Evolutionary conservation across 2,329 filamentous ascomycete species (phyloP).

Genomic region (Ceratocystis diversiconidia): DNA sequence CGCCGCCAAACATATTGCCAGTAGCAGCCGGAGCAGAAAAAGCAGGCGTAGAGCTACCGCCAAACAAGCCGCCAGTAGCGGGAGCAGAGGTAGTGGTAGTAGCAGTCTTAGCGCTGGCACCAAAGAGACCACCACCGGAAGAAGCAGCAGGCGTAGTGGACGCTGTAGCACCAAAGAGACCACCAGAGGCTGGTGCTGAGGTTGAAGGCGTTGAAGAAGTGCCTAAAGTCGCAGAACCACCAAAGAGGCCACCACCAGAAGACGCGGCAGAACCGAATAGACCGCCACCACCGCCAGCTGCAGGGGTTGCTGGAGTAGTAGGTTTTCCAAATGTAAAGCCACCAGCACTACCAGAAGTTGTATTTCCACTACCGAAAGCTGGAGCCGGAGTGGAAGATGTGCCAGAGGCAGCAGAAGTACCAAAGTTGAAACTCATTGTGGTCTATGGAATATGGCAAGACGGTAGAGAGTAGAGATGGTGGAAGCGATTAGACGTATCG

Average conservation of each 20-base stretch:
- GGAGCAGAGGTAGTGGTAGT: constrained; percentile 34
- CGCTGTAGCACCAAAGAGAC: constrained; percentile 28
- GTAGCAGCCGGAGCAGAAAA: constrained; percentile 19
- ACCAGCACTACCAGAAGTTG: constrained; percentile 13
- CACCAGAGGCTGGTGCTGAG: constrained; percentile 28
- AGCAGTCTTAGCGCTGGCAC: constrained; percentile 18
- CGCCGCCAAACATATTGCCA: not conserved
- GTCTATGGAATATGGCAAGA: not conserved
- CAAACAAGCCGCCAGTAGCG: constrained; percentile 33
- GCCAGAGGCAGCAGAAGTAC: constrained; percentile 24
- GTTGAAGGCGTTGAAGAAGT: constrained; percentile 23
- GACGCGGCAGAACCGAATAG: constrained; percentile 18
- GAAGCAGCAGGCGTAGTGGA: constrained; percentile 27
- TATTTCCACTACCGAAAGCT: constrained; percentile 22
- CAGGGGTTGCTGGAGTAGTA: constrained; percentile 8
- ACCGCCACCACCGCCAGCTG: constrained; percentile 11
- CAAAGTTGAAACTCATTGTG: constrained; percentile 31
- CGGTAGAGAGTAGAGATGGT: not conserved
- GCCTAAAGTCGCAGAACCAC: constrained; percentile 21
- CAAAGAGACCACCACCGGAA: constrained; percentile 31
- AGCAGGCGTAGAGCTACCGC: constrained; percentile 21
- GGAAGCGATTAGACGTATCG: not conserved
- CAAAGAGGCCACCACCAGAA: constrained; percentile 17
- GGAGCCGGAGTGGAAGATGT: constrained; percentile 21
- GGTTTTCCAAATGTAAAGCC: constrained; percentile 24